phyloP scores from a whole-genome alignment of 2,329 filamentous ascomycete species.

The Neonectria faginata region DNA sequence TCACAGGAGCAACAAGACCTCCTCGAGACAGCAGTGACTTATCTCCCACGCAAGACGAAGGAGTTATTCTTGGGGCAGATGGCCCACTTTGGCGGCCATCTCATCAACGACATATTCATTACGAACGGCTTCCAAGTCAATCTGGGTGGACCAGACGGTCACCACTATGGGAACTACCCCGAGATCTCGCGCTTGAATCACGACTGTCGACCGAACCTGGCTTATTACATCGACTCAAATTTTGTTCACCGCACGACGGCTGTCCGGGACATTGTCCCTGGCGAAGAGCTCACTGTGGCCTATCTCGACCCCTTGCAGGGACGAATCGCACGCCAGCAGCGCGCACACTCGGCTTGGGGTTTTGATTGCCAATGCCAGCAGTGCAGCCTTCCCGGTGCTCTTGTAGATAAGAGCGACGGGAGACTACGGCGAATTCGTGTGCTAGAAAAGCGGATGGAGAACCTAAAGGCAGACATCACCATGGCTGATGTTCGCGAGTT shows the following conservation, averaged over 20 bases:
- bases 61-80: conserved; percentile 7
- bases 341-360: background rate
- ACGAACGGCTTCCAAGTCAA: conserved; percentile 14
- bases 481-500: conserved; percentile 13
- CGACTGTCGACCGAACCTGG: conserved; percentile 22
- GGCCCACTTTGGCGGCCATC: conserved; percentile 3
- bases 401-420: conserved; percentile 1
- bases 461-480: background rate
- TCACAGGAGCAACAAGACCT: background rate
- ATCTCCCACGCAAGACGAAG: background rate
- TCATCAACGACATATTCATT: conserved; percentile 11
- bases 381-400: background rate
- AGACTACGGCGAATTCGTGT: conserved; percentile 1
- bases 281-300: conserved; percentile 20
- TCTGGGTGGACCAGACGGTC: background rate
- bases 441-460: conserved; percentile 1
- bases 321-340: background rate
- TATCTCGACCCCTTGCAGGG: conserved; percentile 11
- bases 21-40: background rate
- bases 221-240: conserved; percentile 16
- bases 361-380: conserved; percentile 13
- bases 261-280: conserved; percentile 2
- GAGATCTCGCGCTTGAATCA: conserved; percentile 16
- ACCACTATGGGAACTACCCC: conserved; percentile 11
- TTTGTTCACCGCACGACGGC: conserved; percentile 5